Base-by-base conservation (phyloP, 192 early-diverging fungal genomes). In the Chytriomyces sp. region DNA sequence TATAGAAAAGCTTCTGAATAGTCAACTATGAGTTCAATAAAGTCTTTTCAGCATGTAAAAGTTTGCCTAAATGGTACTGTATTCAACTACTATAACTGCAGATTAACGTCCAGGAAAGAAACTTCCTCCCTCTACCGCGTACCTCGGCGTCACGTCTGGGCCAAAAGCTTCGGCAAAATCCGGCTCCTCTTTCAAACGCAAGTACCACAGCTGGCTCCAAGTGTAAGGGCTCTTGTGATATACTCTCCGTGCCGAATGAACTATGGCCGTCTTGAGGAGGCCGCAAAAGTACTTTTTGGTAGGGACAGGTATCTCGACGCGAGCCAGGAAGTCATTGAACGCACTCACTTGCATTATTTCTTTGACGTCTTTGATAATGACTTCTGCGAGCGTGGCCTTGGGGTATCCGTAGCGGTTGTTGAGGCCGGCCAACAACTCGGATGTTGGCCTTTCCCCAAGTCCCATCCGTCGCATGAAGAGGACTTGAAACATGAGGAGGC, bases 1-100 rank as follows among this genome's bases (percentile, higher is more conserved):
- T 40, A 86, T 96, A 65, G 94, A 96, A 73, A 82, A 86, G 55
- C 82, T 85, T 8, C 87, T 93, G 71, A 69, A 84, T n/a, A n/a
- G n/a, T n/a, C n/a, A n/a, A n/a, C n/a, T n/a, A n/a, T n/a, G n/a
- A n/a, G n/a, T n/a, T n/a, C n/a, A n/a, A n/a, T n/a, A n/a, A n/a
- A n/a, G n/a, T n/a, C n/a, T n/a, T n/a, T n/a, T n/a, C n/a, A n/a
- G n/a, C n/a, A n/a, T n/a, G n/a, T n/a, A n/a, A n/a, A n/a, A n/a
- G n/a, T n/a, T n/a, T n/a, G n/a, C n/a, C n/a, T n/a, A n/a, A n/a
- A n/a, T n/a, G n/a, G n/a, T n/a, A n/a, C n/a, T n/a, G n/a, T n/a
- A n/a, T n/a, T n/a, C n/a, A n/a, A n/a, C n/a, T n/a, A n/a, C n/a
- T n/a, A n/a, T n/a, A n/a, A n/a, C n/a, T n/a, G n/a, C n/a, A n/a